Percentiles rank a stretch among this genome's conserved stretches.
Conservation (phyloP, 2,329 filamentous ascomycete genomes). For the Fusarium pseudoanthophilum region DNA sequence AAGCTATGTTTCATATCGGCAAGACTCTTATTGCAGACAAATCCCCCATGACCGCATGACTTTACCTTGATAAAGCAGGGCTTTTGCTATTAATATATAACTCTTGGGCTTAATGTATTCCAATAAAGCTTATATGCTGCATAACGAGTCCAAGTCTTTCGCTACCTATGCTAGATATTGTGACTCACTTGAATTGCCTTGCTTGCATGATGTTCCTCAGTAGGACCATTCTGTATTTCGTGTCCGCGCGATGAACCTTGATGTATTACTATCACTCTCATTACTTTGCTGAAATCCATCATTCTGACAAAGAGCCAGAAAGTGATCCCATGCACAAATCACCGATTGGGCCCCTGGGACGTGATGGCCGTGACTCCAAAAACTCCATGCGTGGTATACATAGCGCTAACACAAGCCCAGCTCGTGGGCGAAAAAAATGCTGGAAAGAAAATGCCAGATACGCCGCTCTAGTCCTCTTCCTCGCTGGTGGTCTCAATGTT, state of each 20-base stretch:
- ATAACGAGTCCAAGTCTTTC: background rate
- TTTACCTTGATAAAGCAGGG: background rate
- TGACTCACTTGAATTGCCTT: background rate
- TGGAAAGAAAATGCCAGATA: background rate
- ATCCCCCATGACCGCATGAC: background rate
- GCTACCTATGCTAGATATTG: background rate
- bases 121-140: background rate
- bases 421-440: background rate
- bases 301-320: background rate
- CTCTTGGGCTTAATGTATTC: background rate
- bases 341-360: background rate
- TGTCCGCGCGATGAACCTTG: background rate
- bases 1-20: conserved; percentile 2
- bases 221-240: background rate
- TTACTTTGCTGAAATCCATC: background rate
- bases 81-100: background rate
- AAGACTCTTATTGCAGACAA: background rate
- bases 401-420: background rate
- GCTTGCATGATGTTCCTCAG: background rate
- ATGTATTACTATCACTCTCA: background rate
- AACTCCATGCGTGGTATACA: conserved; percentile 29
- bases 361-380: conserved; percentile 28
- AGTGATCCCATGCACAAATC: conserved; percentile 3
- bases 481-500: conserved; percentile 74
- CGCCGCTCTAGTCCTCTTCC: conserved; percentile 57